A percentile compares a stretch with the other conserved stretches of the same genome.
Conservation (phyloP, 306 rosid genomes). For the Castanospermum australe region DNA sequence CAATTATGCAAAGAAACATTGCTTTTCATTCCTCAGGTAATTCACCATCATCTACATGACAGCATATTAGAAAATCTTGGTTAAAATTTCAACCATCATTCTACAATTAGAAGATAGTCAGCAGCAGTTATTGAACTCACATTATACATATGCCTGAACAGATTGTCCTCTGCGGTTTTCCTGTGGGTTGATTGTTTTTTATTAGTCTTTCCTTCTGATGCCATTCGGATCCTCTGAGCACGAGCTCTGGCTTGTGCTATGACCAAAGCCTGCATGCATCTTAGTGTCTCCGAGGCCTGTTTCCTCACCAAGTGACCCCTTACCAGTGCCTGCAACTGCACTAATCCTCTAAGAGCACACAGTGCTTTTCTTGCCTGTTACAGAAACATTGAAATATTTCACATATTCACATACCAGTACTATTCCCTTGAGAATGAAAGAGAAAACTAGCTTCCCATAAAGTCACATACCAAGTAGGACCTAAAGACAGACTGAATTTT, state of each 20-base stretch:
- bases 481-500: conserved; percentile 81
- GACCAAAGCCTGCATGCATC: conserved; percentile 90
- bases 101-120: neutral
- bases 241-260: conserved; percentile 86
- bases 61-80: neutral
- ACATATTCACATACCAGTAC: neutral
- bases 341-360: conserved; percentile 80
- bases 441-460: neutral
- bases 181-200: conserved; percentile 50
- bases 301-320: conserved; percentile 91
- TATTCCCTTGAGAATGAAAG: neutral
- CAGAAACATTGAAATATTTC: conserved; percentile 12
- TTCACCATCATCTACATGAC: neutral
- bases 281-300: conserved; percentile 69
- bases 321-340: conserved; percentile 87
- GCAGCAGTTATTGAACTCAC: conserved; percentile 49
- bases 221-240: conserved; percentile 62
- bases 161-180: conserved; percentile 44
- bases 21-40: neutral
- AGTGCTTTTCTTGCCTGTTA: conserved; percentile 87
- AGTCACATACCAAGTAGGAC: conserved; percentile 65
- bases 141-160: conserved; percentile 42
- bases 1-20: neutral
- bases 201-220: conserved; percentile 44
- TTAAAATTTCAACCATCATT: neutral